These are phyloP conservation scores for Elongisporangium prolatum DNA, from an alignment of 352 stramenopile species.

Conservation along the genomic window DNA sequence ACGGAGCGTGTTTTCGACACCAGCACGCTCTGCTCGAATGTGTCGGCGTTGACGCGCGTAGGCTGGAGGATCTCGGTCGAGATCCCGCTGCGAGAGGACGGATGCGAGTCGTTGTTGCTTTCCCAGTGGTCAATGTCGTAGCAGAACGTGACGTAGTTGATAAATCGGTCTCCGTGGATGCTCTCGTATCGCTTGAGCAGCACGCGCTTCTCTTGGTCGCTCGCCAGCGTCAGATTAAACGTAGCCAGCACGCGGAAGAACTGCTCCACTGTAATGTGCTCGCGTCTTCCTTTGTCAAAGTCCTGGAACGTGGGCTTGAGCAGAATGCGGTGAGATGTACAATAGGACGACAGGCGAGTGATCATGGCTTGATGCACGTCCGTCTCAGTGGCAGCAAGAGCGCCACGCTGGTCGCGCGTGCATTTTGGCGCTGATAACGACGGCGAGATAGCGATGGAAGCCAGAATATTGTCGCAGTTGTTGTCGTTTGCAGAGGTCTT, in stretches of 20 bases:
- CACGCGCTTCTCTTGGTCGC: constrained; percentile 39
- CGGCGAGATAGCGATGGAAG: constrained; percentile 26
- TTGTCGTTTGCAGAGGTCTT: constrained; percentile 36
- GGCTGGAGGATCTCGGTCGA: constrained; percentile 61
- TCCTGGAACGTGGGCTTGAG: constrained; percentile 82
- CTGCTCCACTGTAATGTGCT: constrained; percentile 78
- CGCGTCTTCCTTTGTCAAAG: constrained; percentile 68
- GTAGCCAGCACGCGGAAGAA: constrained; percentile 80
- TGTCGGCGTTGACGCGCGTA: constrained; percentile 27
- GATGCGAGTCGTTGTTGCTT: constrained; percentile 29
- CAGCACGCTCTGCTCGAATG: constrained; percentile 27
- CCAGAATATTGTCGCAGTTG: constrained; percentile 47
- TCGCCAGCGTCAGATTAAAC: constrained; percentile 60
- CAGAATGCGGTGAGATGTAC: constrained; percentile 51
- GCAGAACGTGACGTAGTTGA: constrained; percentile 86
- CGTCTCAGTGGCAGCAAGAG: constrained; percentile 39
- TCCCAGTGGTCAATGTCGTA: constrained; percentile 67
- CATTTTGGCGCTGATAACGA: constrained; percentile 38
- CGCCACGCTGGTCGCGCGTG: constrained; percentile 55
- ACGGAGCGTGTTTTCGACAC: constrained; percentile 38
- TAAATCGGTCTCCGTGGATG: constrained; percentile 60
- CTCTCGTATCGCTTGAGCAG: constrained; percentile 74
- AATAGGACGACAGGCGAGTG: constrained; percentile 55
- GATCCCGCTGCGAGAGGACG: constrained; percentile 34
- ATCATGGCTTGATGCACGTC: constrained; percentile 48